Evolutionary conservation across 306 rosid species (phyloP).

Genomic region (Sechiopsis laciniata): DNA sequence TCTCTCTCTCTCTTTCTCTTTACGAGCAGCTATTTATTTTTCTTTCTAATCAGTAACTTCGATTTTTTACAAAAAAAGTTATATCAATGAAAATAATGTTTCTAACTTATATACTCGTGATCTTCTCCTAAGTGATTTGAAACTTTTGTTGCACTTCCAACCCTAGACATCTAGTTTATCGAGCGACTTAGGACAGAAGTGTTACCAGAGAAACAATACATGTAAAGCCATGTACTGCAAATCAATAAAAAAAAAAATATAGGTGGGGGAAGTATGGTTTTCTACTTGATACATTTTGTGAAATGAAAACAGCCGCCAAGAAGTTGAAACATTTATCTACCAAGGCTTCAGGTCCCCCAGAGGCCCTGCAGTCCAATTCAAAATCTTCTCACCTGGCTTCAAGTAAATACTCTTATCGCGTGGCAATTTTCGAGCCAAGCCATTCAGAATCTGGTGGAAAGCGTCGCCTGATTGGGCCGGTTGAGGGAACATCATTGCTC

Average conservation of each 20-base stretch:
- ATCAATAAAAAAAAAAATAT: constrained; percentile 12
- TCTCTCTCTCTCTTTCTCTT: background rate
- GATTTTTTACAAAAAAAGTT: too few species aligned
- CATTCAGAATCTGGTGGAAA: constrained; percentile 48
- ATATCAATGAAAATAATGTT: too few species aligned
- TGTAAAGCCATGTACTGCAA: background rate
- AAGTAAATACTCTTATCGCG: constrained; percentile 30
- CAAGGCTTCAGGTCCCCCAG: constrained; percentile 43
- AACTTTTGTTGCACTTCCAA: too few species aligned
- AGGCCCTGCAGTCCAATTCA: constrained; percentile 46
- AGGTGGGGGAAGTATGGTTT: background rate
- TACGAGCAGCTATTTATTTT: too few species aligned
- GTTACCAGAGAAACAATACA: background rate
- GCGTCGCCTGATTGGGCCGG: constrained; percentile 44
- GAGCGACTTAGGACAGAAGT: too few species aligned
- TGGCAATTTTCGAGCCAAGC: constrained; percentile 40
- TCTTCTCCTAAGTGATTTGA: too few species aligned
- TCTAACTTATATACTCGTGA: too few species aligned
- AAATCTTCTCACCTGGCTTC: constrained; percentile 26
- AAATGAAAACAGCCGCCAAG: background rate
- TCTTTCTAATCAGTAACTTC: too few species aligned
- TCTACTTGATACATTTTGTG: background rate
- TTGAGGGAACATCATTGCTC: constrained; percentile 50
- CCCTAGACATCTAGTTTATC: too few species aligned
- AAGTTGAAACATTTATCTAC: constrained; percentile 18